These are phyloP conservation scores for Dioscorea dumetorum DNA, from an alignment of 106 monocot genomes.

Conservation along the genomic window DNA sequence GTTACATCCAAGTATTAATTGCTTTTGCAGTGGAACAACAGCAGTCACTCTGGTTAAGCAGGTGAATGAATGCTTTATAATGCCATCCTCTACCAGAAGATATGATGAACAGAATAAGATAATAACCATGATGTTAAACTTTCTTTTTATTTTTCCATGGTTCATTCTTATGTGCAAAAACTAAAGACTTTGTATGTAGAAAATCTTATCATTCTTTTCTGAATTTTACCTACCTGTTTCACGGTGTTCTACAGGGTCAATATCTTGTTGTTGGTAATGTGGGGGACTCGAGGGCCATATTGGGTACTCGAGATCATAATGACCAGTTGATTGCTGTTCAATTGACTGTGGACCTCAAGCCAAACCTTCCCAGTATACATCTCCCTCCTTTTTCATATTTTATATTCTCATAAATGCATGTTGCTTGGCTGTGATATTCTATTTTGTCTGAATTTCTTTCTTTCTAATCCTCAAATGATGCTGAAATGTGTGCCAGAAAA, in stretches of 20 bases:
- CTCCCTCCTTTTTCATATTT: neutral
- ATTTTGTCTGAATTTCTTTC: too few species aligned
- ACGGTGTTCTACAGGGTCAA: slow-evolving; percentile 15
- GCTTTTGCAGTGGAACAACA: slow-evolving; percentile 54
- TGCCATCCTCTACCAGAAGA: too few species aligned
- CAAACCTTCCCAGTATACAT: slow-evolving; percentile 23
- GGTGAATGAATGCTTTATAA: slow-evolving; percentile 8
- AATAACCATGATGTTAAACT: neutral
- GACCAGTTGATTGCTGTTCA: slow-evolving; percentile 21
- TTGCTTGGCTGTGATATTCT: too few species aligned
- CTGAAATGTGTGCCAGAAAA: too few species aligned
- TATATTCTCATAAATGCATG: neutral
- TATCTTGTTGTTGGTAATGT: slow-evolving; percentile 35
- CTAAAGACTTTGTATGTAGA: neutral
- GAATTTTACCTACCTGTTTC: neutral
- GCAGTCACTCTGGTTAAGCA: slow-evolving; percentile 38
- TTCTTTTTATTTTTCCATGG: neutral
- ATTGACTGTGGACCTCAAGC: slow-evolving; percentile 37
- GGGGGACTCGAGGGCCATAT: slow-evolving; percentile 36
- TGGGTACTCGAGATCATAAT: slow-evolving; percentile 23
- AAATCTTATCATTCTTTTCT: neutral
- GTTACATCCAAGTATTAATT: slow-evolving; percentile 29
- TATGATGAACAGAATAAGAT: neutral
- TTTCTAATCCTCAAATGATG: too few species aligned
- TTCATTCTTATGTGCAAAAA: too few species aligned